phyloP scores from a whole-genome alignment of 257 asterid genomes.

The Jasminum sambac region DNA sequence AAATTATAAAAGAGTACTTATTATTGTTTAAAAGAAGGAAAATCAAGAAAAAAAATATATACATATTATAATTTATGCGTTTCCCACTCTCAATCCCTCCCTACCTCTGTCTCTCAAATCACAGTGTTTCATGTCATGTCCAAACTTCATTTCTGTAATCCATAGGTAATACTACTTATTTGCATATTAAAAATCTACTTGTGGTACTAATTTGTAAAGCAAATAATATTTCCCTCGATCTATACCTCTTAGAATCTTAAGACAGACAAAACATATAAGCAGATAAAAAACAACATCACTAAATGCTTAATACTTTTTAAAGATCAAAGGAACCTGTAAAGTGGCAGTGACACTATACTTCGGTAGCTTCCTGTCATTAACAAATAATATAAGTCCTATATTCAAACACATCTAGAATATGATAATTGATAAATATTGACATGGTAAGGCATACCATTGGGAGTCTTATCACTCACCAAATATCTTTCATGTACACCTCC shows the following conservation, averaged over 20 bases:
- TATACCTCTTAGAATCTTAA: background rate
- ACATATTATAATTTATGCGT: background rate
- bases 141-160: background rate
- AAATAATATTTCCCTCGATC: background rate
- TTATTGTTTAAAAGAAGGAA: background rate
- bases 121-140: background rate
- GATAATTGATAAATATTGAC: background rate
- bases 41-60: background rate
- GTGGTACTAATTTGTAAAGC: background rate
- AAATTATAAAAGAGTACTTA: background rate
- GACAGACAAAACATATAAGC: background rate
- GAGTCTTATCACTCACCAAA: constrained; percentile 54
- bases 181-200: background rate
- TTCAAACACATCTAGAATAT: background rate
- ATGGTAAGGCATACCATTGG: background rate
- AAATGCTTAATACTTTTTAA: background rate
- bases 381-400: constrained; percentile 20
- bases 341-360: constrained; percentile 81
- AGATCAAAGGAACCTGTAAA: constrained; percentile 57
- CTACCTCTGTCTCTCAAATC: background rate
- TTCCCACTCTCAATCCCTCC: background rate
- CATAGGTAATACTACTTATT: background rate
- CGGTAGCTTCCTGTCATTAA: constrained; percentile 68
- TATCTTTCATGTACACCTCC: constrained; percentile 74
- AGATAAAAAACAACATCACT: background rate